Evolutionary conservation across 78 protist genomes (phyloP).

Genomic region (Guillardia theta): DNA sequence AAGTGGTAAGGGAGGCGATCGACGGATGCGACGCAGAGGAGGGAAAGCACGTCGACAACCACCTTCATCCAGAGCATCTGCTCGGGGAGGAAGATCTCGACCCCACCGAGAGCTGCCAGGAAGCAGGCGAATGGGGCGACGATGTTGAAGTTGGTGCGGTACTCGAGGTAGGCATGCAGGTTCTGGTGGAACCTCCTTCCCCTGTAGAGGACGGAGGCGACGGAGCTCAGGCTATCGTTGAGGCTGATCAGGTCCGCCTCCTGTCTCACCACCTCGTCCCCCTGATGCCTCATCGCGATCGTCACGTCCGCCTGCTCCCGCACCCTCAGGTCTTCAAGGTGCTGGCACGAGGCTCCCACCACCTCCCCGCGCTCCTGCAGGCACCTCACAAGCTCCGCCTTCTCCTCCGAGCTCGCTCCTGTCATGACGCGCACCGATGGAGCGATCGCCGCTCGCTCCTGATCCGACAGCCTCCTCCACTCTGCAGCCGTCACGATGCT

Average conservation of each 20-base stretch:
- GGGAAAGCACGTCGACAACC: background rate
- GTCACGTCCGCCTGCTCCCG: background rate
- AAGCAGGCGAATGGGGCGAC: background rate
- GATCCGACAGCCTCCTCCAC: background rate
- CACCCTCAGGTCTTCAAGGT: background rate
- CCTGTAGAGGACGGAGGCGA: background rate
- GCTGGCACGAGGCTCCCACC: background rate
- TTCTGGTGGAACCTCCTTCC: background rate
- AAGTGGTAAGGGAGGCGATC: background rate
- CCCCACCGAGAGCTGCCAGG: background rate
- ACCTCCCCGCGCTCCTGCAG: background rate
- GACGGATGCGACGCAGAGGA: background rate
- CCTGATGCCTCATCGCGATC: background rate
- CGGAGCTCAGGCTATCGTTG: background rate
- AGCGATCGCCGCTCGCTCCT: background rate
- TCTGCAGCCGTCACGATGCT: background rate
- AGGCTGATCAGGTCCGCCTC: background rate
- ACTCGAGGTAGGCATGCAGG: background rate
- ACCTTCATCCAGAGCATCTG: background rate
- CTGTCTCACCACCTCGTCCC: background rate
- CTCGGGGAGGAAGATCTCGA: background rate
- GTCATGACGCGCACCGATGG: background rate
- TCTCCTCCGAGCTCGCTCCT: background rate
- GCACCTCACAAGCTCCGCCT: background rate
- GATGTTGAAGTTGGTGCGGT: background rate